Base-by-base conservation (phyloP, 2,329 filamentous ascomycete genomes). In the Erysiphe neolycopersici region DNA sequence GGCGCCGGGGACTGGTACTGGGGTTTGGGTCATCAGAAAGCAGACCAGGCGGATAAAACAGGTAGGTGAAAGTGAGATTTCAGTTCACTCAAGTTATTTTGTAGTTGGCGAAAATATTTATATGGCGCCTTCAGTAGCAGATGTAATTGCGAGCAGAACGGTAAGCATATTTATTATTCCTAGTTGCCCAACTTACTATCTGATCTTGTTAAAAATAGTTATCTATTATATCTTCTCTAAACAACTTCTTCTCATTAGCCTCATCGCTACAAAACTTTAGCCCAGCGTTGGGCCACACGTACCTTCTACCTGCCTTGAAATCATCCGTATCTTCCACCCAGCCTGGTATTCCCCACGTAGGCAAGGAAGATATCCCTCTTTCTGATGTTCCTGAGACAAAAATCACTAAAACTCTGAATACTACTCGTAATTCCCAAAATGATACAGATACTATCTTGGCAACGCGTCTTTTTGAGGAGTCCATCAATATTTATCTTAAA, bases 11-110 rank as follows among this genome's bases (percentile, higher is more conserved):
- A 62, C 60, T 33, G 66, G 66, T 18, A 76, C 73, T 0, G 73
- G 73, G 26, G 71, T 78, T 9, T 79, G 73, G 73, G 69, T 77
- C 26, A 76, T 79, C 50, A 67, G 72, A 53, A 78, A 78, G 61
- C 74, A 79, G 59, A 72, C 67, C 22, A 62, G 74, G 42, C 64
- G 68, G 47, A 74, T 75, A 59, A 61, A 64, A 13, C 62, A 64
- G 36, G 62, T 63, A 5, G 60, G 64, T 13, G 67, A 71, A 22
- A 71, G 75, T 49, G 71, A 75, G 47, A 62, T 78, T 22, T 67
- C 59, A 1, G 63, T 77, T 0, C 67, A 73, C 35, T 62, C 67
- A 4, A 66, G 67, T 2, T 79, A 77, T 53, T 78, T 75, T 52
- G 64, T 79, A 2, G 65, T 75, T 1, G 73, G 72, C 0, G 70